A percentile compares a stretch with the other conserved stretches of the same genome.
Conservation (phyloP, 306 rosid species). For the Ormosia semicastrata region DNA sequence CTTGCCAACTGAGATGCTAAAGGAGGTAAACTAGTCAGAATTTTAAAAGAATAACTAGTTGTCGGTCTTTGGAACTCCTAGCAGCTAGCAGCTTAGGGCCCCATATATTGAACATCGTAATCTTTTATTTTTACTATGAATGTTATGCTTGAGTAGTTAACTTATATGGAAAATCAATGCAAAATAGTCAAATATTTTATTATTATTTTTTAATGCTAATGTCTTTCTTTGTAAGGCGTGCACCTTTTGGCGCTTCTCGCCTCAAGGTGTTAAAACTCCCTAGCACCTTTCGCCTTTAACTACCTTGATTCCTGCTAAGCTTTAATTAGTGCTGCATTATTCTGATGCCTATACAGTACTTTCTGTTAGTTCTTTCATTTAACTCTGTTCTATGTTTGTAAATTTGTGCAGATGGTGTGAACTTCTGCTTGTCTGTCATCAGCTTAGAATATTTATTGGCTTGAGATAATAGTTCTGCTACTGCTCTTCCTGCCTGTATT, state of each 20-base stretch:
- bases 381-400: slow-evolving; percentile 27
- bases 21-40: too few species aligned
- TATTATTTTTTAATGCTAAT: too few species aligned
- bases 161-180: not conserved
- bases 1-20: too few species aligned
- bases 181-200: too few species aligned
- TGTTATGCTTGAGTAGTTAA: not conserved
- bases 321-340: not conserved
- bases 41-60: too few species aligned
- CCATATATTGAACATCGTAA: too few species aligned
- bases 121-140: not conserved
- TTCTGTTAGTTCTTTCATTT: not conserved
- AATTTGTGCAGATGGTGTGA: slow-evolving; percentile 49
- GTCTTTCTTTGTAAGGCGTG: too few species aligned
- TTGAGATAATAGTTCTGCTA: slow-evolving; percentile 28
- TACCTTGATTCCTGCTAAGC: not conserved
- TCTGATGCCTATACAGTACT: not conserved
- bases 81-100: not conserved
- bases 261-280: too few species aligned
- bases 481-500: slow-evolving; percentile 27
- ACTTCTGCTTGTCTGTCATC: slow-evolving; percentile 22
- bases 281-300: not conserved
- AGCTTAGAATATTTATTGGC: slow-evolving; percentile 21
- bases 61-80: too few species aligned
- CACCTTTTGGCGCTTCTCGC: not conserved